Evolutionary conservation across 2,329 filamentous ascomycete genomes (phyloP), one percentile per base, ranked within the genome.

Genomic region (Fusarium armeniacum): DNA sequence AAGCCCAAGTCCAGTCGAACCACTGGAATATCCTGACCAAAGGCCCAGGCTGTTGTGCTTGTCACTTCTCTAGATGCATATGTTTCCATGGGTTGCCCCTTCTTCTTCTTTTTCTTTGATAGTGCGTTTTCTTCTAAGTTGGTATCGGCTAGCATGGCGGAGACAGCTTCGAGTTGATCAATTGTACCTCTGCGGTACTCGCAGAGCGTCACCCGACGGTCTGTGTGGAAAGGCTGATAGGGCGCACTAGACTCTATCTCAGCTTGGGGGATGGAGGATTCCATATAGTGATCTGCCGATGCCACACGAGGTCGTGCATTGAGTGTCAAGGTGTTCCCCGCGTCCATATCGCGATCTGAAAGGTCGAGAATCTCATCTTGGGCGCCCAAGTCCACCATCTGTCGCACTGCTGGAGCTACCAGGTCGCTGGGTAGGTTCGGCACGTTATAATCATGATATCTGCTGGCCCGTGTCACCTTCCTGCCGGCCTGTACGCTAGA

Each of bases 171-270:
- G 13, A 79, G 50, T 20, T 78, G 73, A 36, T 79, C 72, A 5
- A 79, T 78, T 43, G 71, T 65, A 54, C 72, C 78, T 54, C 73
- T 69, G 36, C 76, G 80, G 76, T 91, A 92, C 43, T 93, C 86
- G 71, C 90, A 92, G 30, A 98, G 83, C n/a, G 86, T 88, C 45
- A 98, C 92, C 5, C 95, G 89, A 57, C 89, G 88, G 76, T 98
- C 94, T 0, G 94, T 96, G 78, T 98, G 95, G 82, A 98, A 98
- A 2, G 96, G 95, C 75, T 97, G 94, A 74, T 97, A 98, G 3
- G 95, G 93, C 6, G 94, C 92, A 76, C 95, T 98, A 2, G 95
- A 97, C 77, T 99, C 96, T 70, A 97, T 97, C 82, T 98, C 94
- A 8, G 93, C 93, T 69, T 90, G 88, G 1, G 89, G 89, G 59